These are phyloP conservation scores for Dendrobium chrysotoxum DNA, from an alignment of 106 monocot genomes.

Conservation along the genomic window DNA sequence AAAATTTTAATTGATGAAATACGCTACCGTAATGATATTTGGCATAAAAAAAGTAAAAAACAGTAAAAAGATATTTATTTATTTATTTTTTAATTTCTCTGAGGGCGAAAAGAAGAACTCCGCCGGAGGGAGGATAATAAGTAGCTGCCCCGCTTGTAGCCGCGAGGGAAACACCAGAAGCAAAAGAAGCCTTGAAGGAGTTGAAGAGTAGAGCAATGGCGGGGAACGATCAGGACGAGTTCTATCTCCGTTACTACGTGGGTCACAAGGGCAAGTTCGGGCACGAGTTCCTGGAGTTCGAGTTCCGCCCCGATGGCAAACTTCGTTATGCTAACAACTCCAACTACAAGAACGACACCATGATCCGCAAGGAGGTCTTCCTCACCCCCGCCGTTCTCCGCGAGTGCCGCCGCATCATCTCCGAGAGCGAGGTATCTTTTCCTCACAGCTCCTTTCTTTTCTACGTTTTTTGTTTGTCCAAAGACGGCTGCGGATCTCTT, in stretches of 20 bases:
- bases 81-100: too few relatives aligned
- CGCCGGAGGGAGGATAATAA: too few relatives aligned
- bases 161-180: neutral
- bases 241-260: slow-evolving; percentile 96
- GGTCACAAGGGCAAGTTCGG: slow-evolving; percentile 99
- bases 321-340: slow-evolving; percentile 98
- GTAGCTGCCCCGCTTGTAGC: too few relatives aligned
- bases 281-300: slow-evolving; percentile 97
- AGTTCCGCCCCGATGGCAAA: slow-evolving; percentile 98
- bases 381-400: slow-evolving; percentile 80
- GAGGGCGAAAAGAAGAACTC: too few relatives aligned
- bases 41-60: too few relatives aligned
- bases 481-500: neutral
- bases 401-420: slow-evolving; percentile 90
- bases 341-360: slow-evolving; percentile 99
- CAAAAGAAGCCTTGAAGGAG: neutral
- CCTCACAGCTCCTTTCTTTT: neutral
- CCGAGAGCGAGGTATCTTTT: slow-evolving; percentile 62
- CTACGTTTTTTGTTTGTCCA: neutral
- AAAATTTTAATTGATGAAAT: too few relatives aligned
- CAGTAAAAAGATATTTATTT: too few relatives aligned
- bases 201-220: slow-evolving; percentile 10
- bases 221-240: slow-evolving; percentile 53
- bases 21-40: too few relatives aligned
- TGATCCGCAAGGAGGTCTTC: slow-evolving; percentile 98